These are phyloP conservation scores for Hypocreales sp. DNA, from an alignment of 2,329 filamentous ascomycete genomes.

Conservation along the genomic window DNA sequence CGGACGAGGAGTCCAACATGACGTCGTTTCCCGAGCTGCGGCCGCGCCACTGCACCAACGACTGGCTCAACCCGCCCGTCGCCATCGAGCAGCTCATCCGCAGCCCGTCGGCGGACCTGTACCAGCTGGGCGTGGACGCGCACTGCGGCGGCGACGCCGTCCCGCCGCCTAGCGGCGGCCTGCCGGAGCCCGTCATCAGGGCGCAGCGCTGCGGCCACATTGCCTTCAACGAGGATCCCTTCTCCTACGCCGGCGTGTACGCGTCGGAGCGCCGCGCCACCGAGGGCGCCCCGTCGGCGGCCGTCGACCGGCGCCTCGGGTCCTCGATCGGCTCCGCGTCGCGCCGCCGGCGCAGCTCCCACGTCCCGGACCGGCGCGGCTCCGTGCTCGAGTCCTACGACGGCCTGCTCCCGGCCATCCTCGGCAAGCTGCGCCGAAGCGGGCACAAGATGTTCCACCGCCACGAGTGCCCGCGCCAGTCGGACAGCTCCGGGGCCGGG, in stretches of 20 bases:
- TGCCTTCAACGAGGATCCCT: slow-evolving; percentile 10
- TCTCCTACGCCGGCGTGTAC: slow-evolving; percentile 2
- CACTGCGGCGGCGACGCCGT: slow-evolving; percentile 7
- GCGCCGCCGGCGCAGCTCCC: slow-evolving; percentile 12
- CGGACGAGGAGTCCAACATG: slow-evolving; percentile 11
- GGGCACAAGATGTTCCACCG: slow-evolving; percentile 10
- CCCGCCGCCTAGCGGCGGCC: slow-evolving; percentile 2
- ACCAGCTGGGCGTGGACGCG: slow-evolving; percentile 16
- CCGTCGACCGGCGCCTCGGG: slow-evolving; percentile 7
- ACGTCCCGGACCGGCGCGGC: slow-evolving; percentile 3
- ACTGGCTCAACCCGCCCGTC: slow-evolving; percentile 13
- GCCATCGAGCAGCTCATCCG: slow-evolving; percentile 6
- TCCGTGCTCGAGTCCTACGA: slow-evolving; percentile 4
- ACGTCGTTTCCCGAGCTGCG: slow-evolving; percentile 18
- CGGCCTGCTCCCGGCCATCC: slow-evolving; percentile 9
- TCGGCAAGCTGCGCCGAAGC: slow-evolving; percentile 13
- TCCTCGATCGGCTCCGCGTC: slow-evolving; percentile 9
- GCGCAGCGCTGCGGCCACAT: slow-evolving; percentile 5
- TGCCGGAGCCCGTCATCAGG: slow-evolving; percentile 5
- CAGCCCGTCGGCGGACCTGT: slow-evolving; percentile 6
- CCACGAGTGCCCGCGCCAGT: slow-evolving; percentile 5
- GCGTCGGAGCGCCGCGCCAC: slow-evolving; percentile 2
- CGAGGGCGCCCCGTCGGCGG: neutral
- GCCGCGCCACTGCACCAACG: slow-evolving; percentile 15
- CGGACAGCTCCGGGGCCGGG: neutral